Conservation (phyloP, 495 filamentous ascomycete species). For the Beverwykella pulmonaria region DNA sequence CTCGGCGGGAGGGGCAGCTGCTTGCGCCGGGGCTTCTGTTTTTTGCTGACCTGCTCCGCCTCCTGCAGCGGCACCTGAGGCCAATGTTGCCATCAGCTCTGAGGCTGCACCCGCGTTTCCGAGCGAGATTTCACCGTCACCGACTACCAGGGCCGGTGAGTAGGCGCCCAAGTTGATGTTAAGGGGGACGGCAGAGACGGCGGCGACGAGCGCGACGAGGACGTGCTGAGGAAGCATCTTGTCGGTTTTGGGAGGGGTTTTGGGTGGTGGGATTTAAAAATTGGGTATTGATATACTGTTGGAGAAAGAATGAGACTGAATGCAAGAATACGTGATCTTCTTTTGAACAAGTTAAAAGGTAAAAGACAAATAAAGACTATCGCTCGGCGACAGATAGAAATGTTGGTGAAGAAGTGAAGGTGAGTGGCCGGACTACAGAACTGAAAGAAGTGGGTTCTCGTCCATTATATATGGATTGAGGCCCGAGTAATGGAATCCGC, state of each 20-base stretch:
- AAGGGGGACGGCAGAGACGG: slow-evolving; percentile 52
- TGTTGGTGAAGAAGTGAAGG: slow-evolving; percentile 33
- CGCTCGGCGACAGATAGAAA: slow-evolving; percentile 33
- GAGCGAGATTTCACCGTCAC: slow-evolving; percentile 61
- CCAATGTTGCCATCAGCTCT: slow-evolving; percentile 46
- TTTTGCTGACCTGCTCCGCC: slow-evolving; percentile 17
- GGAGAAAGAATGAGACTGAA: slow-evolving; percentile 3
- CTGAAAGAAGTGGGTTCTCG: slow-evolving; percentile 13
- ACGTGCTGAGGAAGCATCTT: slow-evolving; percentile 41
- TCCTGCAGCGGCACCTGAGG: slow-evolving; percentile 30
- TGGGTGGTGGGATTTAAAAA: slow-evolving; percentile 15
- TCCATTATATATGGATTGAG: slow-evolving; percentile 23
- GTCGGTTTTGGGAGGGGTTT: slow-evolving; percentile 16
- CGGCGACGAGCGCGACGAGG: slow-evolving; percentile 29
- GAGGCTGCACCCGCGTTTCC: slow-evolving; percentile 49
- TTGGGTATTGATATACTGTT: slow-evolving; percentile 8
- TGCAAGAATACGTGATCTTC: slow-evolving; percentile 24
- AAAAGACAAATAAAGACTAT: slow-evolving; percentile 25
- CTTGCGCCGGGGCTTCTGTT: slow-evolving; percentile 6
- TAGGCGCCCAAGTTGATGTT: slow-evolving; percentile 65
- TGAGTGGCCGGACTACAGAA: slow-evolving; percentile 35
- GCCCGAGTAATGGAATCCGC: neutral
- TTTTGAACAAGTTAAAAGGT: slow-evolving; percentile 1
- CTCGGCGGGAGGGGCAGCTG: slow-evolving; percentile 8
- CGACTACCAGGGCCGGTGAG: slow-evolving; percentile 60